phyloP scores from a whole-genome alignment of 768 basidiomycete species.

The Baorangia bicolor region DNA sequence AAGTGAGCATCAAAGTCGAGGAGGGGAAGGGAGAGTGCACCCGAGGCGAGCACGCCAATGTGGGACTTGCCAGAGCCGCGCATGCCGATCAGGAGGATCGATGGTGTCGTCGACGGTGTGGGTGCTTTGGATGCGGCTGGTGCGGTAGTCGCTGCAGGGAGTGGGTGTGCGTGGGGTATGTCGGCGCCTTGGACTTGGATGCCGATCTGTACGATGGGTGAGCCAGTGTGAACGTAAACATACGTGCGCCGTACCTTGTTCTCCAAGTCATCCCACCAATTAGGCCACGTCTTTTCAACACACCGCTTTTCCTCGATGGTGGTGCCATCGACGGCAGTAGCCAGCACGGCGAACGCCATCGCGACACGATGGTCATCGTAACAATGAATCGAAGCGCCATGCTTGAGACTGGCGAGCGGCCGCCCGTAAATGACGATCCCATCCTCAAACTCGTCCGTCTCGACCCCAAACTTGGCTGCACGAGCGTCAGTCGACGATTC shows the following conservation, averaged over 20 bases:
- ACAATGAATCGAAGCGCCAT: constrained; percentile 83
- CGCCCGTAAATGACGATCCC: constrained; percentile 89
- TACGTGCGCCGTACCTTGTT: constrained; percentile 67
- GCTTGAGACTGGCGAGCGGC: constrained; percentile 57
- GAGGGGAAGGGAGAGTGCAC: constrained; percentile 66
- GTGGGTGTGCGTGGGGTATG: constrained; percentile 40
- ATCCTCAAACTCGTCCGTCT: constrained; percentile 89
- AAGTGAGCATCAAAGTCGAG: constrained; percentile 88
- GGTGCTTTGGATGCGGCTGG: constrained; percentile 20
- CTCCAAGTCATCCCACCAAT: constrained; percentile 98
- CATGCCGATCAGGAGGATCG: constrained; percentile 89
- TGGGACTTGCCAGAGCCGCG: constrained; percentile 95
- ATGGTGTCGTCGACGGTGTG: constrained; percentile 41
- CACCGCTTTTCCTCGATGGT: constrained; percentile 94
- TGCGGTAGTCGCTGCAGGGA: constrained; percentile 43
- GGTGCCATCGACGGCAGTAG: constrained; percentile 68
- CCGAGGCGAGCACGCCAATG: constrained; percentile 76
- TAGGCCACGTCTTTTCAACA: constrained; percentile 99
- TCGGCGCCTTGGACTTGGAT: constrained; percentile 86
- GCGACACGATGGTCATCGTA: constrained; percentile 99
- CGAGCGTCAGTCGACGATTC: neutral
- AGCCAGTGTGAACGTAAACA: neutral
- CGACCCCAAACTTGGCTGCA: constrained; percentile 90
- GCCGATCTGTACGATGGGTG: constrained; percentile 62
- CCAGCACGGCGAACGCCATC: constrained; percentile 95